Evolutionary conservation across 176 grass and related monocot species (phyloP).

Genomic region (Pharus latifolius): DNA sequence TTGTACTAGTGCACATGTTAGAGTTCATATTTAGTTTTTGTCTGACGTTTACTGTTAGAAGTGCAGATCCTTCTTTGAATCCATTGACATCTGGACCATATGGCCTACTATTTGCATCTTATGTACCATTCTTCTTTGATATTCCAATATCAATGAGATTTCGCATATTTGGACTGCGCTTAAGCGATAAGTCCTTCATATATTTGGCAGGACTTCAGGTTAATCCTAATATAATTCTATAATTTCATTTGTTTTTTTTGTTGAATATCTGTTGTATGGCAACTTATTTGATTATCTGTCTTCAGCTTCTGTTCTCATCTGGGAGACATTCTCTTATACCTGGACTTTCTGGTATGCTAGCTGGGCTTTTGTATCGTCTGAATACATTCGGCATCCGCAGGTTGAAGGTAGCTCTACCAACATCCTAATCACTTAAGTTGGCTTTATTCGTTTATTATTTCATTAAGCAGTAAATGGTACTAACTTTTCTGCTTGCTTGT

Average conservation of each 20-base stretch:
- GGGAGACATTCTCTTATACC: conserved; percentile 69
- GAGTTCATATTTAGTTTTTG: no score
- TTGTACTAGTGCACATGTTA: no score
- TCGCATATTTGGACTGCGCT: conserved; percentile 54
- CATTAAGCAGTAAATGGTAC: no score
- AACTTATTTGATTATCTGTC: conserved; percentile 26
- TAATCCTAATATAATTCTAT: conserved; percentile 6
- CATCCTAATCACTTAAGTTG: not conserved
- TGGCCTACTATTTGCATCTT: conserved; percentile 91
- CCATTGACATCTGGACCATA: conserved; percentile 73
- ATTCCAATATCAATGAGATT: conserved; percentile 82
- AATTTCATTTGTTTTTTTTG: not conserved
- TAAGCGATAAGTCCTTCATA: conserved; percentile 84
- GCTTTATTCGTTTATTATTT: no score
- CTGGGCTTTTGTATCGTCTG: conserved; percentile 68
- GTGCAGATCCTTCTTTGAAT: conserved; percentile 54
- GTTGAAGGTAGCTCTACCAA: conserved; percentile 51
- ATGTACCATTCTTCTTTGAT: conserved; percentile 86
- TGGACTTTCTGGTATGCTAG: conserved; percentile 72
- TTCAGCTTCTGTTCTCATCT: conserved; percentile 81
- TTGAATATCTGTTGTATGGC: not conserved
- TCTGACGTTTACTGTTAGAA: conserved; percentile 13
- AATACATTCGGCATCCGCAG: conserved; percentile 81
- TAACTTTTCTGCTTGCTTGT: no score
- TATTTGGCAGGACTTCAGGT: conserved; percentile 96